phyloP scores from a whole-genome alignment of 345 rosid genomes.

The Geranium rotundifolium region DNA sequence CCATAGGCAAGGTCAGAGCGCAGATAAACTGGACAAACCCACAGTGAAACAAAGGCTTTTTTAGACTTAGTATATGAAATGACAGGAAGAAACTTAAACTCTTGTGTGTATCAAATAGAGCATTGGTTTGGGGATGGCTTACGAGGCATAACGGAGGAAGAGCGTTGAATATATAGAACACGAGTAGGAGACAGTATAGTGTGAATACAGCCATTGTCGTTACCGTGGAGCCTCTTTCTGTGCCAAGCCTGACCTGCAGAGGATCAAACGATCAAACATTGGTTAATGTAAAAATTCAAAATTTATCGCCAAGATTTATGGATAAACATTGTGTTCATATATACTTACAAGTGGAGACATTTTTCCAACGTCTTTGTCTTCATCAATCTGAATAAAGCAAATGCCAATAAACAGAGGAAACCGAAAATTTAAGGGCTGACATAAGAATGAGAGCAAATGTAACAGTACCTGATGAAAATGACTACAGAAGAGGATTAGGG shows the following conservation, averaged over 20 bases:
- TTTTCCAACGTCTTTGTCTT: slow-evolving; percentile 55
- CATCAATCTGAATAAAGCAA: slow-evolving; percentile 49
- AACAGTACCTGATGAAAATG: slow-evolving; percentile 76
- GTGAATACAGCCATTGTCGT: slow-evolving; percentile 38
- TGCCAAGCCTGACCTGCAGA: slow-evolving; percentile 65
- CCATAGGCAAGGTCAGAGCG: slow-evolving; percentile 63
- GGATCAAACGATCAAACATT: neutral
- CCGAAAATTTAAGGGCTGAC: neutral
- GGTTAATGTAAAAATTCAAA: neutral
- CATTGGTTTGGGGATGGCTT: too few species aligned
- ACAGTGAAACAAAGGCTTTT: too few species aligned
- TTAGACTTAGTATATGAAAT: too few species aligned
- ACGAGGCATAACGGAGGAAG: slow-evolving; percentile 46
- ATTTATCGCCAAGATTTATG: too few species aligned
- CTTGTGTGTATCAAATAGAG: neutral
- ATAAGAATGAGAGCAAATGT: neutral
- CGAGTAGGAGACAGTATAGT: slow-evolving; percentile 36
- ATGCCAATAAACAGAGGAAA: neutral
- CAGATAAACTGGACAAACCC: slow-evolving; percentile 42
- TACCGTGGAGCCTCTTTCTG: slow-evolving; percentile 40
- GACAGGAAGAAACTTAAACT: neutral
- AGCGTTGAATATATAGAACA: slow-evolving; percentile 40
- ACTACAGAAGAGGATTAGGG: slow-evolving; percentile 84
- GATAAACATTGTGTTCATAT: neutral
- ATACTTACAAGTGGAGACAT: slow-evolving; percentile 67